Base-by-base conservation (phyloP, 1,284 basidiomycete genomes). In the Boletus sp. region DNA sequence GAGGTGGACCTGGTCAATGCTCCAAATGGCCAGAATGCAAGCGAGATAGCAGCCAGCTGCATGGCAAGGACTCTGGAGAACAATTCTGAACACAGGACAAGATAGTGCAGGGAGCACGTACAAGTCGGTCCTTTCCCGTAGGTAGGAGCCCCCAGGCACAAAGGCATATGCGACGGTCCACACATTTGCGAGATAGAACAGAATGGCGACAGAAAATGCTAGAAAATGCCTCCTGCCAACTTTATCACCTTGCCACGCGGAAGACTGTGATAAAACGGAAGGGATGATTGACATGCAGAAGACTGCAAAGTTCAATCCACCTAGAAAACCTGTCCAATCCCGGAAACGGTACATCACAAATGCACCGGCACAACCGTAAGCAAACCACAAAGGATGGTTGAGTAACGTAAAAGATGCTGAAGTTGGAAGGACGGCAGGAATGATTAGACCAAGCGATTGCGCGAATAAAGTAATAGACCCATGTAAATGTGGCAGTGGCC, bases 151-250 rank as follows among this genome's bases (percentile, higher is more conserved):
- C 1, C 88, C 87, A 0, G 93, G 93, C 2, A 96, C 91, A 59
- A 96, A 96, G 0, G 93, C 94, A 68, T 97, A 96, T 0, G 94
- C 94, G 39, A 92, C 91, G 0, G 92, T 94, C 68, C 90, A 83
- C 5, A 88, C 80, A 51, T 82, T 85, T 22, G 81, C 79, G 16
- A 92, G 73, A 50, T 80, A 81, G 44, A 92, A 70, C 27, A 91
- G 32, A 49, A 77, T 76, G 48, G 84, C 82, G 12, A 83, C 68
- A n/a, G 83, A 59, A 68, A 87, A 78, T 7, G 81, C 80, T 3
- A 72, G 65, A 33, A 77, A 79, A 54, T 78, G 78, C 4, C 76
- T 77, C 51, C 68, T 71, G 14, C 72, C 77, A 1, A 74, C 62
- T 17, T 64, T 61, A n/a, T 63, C 60, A 25, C 64, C 58, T 25